Conservation (phyloP, 139 green algal species). For the Picochlorum sp. region DNA sequence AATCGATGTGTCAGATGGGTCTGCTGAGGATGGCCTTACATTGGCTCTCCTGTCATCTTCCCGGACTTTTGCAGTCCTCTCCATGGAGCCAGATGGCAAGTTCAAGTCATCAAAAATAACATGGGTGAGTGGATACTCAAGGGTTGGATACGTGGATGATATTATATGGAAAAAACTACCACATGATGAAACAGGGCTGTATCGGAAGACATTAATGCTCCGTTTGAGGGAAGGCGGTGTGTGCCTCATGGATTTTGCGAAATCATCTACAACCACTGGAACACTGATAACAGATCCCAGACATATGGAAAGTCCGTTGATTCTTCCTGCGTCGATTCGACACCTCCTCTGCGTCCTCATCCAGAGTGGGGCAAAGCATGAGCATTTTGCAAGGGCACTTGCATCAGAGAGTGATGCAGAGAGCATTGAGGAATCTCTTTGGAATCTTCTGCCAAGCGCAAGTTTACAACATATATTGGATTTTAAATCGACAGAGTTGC, state of each 20-base stretch:
- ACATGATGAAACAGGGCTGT: slow-evolving; percentile 1
- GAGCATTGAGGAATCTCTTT: not conserved
- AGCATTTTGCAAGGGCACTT: too few relatives aligned
- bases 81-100: slow-evolving; percentile 41
- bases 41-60: slow-evolving; percentile 47
- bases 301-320: too few relatives aligned
- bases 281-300: too few relatives aligned
- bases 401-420: too few relatives aligned
- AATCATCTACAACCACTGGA: too few relatives aligned
- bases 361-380: too few relatives aligned
- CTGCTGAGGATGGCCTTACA: slow-evolving; percentile 12
- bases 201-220: not conserved
- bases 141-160: slow-evolving; percentile 39
- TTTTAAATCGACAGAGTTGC: not conserved
- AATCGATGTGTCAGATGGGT: slow-evolving; percentile 6
- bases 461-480: not conserved
- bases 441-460: not conserved
- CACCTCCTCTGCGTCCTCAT: too few relatives aligned
- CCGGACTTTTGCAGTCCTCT: slow-evolving; percentile 52
- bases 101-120: slow-evolving; percentile 15
- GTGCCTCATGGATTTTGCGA: too few relatives aligned
- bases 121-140: slow-evolving; percentile 7
- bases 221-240: too few relatives aligned
- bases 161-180: slow-evolving; percentile 50
- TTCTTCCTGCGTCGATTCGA: too few relatives aligned